Evolutionary conservation across 352 stramenopile species (phyloP), one percentile per base, ranked within the genome.

Genomic region (Pythium insidiosum): DNA sequence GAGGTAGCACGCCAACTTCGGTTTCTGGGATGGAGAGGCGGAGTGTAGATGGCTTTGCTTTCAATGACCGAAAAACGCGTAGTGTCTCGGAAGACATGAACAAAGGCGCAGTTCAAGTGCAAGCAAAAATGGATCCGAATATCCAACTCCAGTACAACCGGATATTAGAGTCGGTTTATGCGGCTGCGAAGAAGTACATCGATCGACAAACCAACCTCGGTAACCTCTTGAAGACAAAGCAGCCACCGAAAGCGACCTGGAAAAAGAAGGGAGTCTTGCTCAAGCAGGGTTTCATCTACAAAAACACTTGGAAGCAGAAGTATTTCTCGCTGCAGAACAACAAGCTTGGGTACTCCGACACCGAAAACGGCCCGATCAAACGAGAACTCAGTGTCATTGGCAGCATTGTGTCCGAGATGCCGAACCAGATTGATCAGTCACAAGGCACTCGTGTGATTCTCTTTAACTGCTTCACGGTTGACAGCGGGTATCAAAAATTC

Each of bases 221-320:
- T 1, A 84, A 72, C 38, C 43, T 84, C 37, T 35, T 88, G 18
- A 68, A 74, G 20, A 51, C 58, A 7, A 87, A 78, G 33, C 66
- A 84, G 45, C 70, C 69, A 12, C 61, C 71, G 19, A 73, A 85
- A 38, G 82, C 82, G 18, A 92, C 79, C 33, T 94, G 82, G 82
- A 94, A 94, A 65, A 94, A 94, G 61, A 92, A 92, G 48, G 82
- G 82, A 1, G 57, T 79, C 54, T 57, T 94, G 19, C 56, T 94
- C 6, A 94, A 94, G 53, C 82, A 94, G 47, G 79, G 79, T 7
- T 91, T 91, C 50, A 86, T 94, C 43, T 92, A 94, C 70, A 92
- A 92, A 56, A 91, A 88, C 59, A 88, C 82, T 43, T 94, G 82
- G 82, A 88, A 90, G 56, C 68, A 70, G 36, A 92, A 88, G 36